Conservation (phyloP, 1,284 basidiomycete genomes). For the Cutaneotrichosporon mucoides region DNA sequence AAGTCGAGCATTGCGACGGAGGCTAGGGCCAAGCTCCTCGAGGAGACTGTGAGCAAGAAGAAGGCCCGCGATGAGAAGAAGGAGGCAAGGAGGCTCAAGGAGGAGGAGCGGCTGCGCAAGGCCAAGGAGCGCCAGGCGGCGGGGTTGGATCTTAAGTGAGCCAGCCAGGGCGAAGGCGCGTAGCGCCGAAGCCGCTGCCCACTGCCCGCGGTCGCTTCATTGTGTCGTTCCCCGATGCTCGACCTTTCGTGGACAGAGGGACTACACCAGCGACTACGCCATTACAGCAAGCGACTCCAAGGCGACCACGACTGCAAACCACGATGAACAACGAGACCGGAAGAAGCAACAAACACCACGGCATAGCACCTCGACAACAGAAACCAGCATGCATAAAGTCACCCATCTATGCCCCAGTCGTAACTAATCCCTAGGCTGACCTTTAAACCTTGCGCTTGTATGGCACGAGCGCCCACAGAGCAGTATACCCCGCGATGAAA, state of each 20-base stretch:
- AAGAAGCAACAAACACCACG: neutral
- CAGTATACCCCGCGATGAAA: slow-evolving; percentile 9
- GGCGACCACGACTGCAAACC: no score
- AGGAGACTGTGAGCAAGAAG: slow-evolving; percentile 65
- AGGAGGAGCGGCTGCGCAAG: slow-evolving; percentile 93
- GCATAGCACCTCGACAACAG: neutral
- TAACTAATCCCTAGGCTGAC: neutral
- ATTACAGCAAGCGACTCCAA: no score
- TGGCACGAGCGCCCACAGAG: slow-evolving; percentile 15
- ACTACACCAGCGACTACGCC: no score
- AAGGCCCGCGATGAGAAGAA: slow-evolving; percentile 25
- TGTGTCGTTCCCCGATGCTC: no score
- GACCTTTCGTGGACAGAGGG: no score
- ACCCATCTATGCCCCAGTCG: no score
- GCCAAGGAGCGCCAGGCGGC: slow-evolving; percentile 59
- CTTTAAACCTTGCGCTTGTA: neutral
- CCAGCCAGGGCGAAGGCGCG: neutral
- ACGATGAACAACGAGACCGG: neutral
- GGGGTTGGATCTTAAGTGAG: neutral
- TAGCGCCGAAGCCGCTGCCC: no score
- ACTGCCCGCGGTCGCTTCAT: no score
- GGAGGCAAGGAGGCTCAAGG: slow-evolving; percentile 45
- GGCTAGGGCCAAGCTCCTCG: slow-evolving; percentile 64
- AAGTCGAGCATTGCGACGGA: slow-evolving; percentile 79
- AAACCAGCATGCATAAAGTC: neutral